Evolutionary conservation across 2,329 filamentous ascomycete species (phyloP).

Genomic region (Dendryphion nanum): DNA sequence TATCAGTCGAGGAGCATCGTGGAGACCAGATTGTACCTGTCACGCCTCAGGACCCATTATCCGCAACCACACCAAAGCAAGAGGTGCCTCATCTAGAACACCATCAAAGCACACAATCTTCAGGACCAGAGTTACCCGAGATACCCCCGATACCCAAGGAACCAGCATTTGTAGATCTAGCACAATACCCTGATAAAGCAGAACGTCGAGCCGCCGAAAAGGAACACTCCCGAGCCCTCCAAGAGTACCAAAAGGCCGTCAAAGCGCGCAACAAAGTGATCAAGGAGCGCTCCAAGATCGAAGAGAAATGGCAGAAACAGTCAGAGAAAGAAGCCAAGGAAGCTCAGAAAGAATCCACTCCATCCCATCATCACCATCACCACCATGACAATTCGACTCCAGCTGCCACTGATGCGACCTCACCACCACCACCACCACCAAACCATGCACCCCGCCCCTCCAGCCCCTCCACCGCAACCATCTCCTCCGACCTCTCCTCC

Average conservation of each 20-base stretch:
- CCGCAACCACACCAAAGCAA: conserved; percentile 13
- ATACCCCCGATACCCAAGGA: conserved; percentile 54
- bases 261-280: conserved; percentile 66
- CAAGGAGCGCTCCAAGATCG: conserved; percentile 60
- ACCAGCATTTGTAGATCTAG: conserved; percentile 57
- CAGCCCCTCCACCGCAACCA: conserved; percentile 7
- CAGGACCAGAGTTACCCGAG: conserved; percentile 42
- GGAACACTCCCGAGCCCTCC: conserved; percentile 61
- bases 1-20: conserved; percentile 49
- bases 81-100: neutral
- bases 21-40: conserved; percentile 34
- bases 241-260: conserved; percentile 64
- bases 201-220: conserved; percentile 68
- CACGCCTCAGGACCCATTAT: conserved; percentile 25
- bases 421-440: conserved; percentile 6
- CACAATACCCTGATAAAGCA: conserved; percentile 61
- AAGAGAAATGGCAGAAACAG: conserved; percentile 45
- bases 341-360: conserved; percentile 23
- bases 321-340: conserved; percentile 21
- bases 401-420: conserved; percentile 15
- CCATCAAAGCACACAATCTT: neutral
- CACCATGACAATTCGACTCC: conserved; percentile 18
- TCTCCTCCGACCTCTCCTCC: conserved; percentile 12
- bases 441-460: conserved; percentile 21
- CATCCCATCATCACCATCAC: conserved; percentile 12